Conservation (phyloP, 2,329 filamentous ascomycete species). For the Paecilomyces variotii region DNA sequence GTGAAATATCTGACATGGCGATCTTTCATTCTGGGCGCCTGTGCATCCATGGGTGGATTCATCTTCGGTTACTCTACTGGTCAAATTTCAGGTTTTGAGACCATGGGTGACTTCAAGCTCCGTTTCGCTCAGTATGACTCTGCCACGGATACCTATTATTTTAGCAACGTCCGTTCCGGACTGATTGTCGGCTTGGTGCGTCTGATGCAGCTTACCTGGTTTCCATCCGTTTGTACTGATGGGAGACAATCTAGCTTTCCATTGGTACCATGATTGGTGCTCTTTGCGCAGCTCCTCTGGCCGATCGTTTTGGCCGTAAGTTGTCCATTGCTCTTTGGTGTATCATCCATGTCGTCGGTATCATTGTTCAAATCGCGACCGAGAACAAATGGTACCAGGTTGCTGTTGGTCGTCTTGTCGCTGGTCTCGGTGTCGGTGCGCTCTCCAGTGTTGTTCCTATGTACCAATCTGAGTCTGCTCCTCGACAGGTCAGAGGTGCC, state of each 20-base stretch:
- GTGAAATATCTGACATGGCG: constrained; percentile 36
- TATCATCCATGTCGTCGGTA: constrained; percentile 37
- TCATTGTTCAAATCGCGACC: constrained; percentile 40
- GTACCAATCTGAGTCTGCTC: constrained; percentile 41
- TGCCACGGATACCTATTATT: constrained; percentile 26
- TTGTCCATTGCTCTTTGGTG: constrained; percentile 39
- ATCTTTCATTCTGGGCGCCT: constrained; percentile 35
- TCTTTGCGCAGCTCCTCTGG: constrained; percentile 36
- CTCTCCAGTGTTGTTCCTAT: constrained; percentile 41
- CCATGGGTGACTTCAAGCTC: constrained; percentile 37
- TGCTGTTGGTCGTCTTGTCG: constrained; percentile 39
- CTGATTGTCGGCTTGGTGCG: constrained; percentile 38
- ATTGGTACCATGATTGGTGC: constrained; percentile 38
- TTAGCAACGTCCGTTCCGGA: constrained; percentile 38
- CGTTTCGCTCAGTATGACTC: constrained; percentile 30
- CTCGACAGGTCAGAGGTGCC: constrained; percentile 40
- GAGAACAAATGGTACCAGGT: constrained; percentile 36
- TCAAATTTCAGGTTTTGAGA: constrained; percentile 39
- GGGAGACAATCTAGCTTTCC: constrained; percentile 26
- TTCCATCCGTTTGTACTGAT: background rate
- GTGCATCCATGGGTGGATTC: constrained; percentile 42
- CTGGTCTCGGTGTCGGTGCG: constrained; percentile 41
- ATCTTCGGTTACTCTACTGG: constrained; percentile 41
- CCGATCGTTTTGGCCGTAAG: constrained; percentile 39
- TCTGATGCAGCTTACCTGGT: background rate